Evolutionary conservation across 352 stramenopile species (phyloP), one percentile per base, ranked within the genome.

Genomic region (Blastocystis hominis): DNA sequence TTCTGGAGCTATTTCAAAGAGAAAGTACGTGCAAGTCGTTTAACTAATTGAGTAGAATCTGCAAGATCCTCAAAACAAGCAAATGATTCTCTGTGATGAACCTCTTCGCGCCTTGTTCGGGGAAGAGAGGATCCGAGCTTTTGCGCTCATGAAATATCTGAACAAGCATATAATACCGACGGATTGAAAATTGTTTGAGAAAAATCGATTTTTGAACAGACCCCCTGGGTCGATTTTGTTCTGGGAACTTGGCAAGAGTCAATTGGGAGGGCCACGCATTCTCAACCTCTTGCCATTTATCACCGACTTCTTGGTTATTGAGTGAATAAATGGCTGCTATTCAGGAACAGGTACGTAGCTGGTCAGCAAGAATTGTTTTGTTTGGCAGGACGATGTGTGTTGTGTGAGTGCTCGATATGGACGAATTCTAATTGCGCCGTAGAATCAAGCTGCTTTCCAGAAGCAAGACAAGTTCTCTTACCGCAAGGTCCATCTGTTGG

Each of bases 381-480:
- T 20, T n/a, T 53, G n/a, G 63, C 2, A 44, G 4, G 17, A 75
- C 34, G 40, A 75, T 53, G 15, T 75, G 34, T 34, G 20, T 75
- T 75, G 40, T 50, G 20, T 9, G 20, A 7, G 63, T 42, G 9
- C 10, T 50, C 63, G 40, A 53, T 42, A 6, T 36, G 63, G 13
- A 36, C n/a, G 13, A 42, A 24, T 75, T 75, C 13, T 34, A 62
- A 24, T 30, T 44, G 50, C 5, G 3, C 44, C 63, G 53, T 80
- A 86, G 63, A 86, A 86, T 47, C 59, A 86, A 36, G 63, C 76
- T 86, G 76, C 76, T 46, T 86, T 72, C 76, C 76, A 86, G 63
- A 86, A 86, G 76, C 76, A 86, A 46, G 76, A 86, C 17, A 86
- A 59, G 76, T 86, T 86, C 63, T 86, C 76, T 70, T 72, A 72